Percentiles rank a stretch among this genome's conserved stretches.
Conservation (phyloP, 805 yeast genomes). For the Yamadazyma akitaensis region DNA sequence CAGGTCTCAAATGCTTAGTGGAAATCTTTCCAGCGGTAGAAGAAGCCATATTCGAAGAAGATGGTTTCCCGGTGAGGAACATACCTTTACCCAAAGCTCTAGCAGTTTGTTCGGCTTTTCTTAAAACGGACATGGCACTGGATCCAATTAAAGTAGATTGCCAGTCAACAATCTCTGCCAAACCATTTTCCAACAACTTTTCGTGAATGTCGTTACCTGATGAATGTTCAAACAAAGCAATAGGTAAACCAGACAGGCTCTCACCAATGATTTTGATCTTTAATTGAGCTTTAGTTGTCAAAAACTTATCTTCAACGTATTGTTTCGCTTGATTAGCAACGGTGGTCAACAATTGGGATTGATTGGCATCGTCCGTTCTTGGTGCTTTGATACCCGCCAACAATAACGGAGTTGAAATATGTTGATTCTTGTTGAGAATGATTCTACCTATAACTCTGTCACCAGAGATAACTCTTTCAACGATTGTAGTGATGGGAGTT, state of each 20-base stretch:
- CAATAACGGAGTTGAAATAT: constrained; percentile 55
- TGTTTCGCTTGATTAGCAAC: constrained; percentile 63
- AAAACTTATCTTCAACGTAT: constrained; percentile 60
- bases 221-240: constrained; percentile 62
- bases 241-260: constrained; percentile 57
- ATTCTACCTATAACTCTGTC: constrained; percentile 69
- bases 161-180: constrained; percentile 78
- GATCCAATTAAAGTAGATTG: constrained; percentile 71
- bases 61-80: constrained; percentile 21
- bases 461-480: constrained; percentile 76
- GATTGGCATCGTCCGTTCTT: constrained; percentile 52
- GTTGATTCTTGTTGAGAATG: constrained; percentile 45
- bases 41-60: constrained; percentile 26
- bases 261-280: constrained; percentile 58
- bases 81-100: constrained; percentile 54
- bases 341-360: constrained; percentile 19
- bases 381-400: constrained; percentile 77
- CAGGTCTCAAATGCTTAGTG: constrained; percentile 33
- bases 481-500: constrained; percentile 52
- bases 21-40: constrained; percentile 16
- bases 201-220: constrained; percentile 72
- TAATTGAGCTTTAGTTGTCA: constrained; percentile 53
- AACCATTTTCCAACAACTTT: constrained; percentile 62
- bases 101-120: constrained; percentile 65
- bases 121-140: constrained; percentile 53